These are phyloP conservation scores for Chaetomidium leptoderma DNA, from an alignment of 495 filamentous ascomycete genomes.

Conservation along the genomic window DNA sequence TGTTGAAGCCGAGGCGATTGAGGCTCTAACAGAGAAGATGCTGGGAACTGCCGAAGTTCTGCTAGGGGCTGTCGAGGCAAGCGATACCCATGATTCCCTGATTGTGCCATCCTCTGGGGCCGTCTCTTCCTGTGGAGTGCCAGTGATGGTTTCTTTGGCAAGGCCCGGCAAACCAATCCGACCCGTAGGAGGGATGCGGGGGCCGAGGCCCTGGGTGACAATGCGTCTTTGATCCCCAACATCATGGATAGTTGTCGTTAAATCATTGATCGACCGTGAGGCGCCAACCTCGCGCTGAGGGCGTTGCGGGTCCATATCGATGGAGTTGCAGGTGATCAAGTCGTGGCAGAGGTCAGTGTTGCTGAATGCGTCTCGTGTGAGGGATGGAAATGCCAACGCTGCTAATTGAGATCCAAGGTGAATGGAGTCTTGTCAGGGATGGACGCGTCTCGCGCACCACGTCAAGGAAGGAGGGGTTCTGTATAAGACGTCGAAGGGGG, in stretches of 20 bases:
- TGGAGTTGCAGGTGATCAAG: neutral
- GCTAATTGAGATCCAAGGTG: neutral
- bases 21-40: conserved; percentile 23
- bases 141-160: neutral
- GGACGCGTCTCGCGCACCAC: neutral
- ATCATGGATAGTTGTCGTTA: neutral
- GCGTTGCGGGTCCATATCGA: neutral
- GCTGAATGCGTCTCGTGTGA: neutral
- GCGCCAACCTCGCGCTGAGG: neutral
- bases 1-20: conserved; percentile 16
- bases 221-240: neutral
- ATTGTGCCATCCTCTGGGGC: neutral
- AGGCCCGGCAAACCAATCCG: neutral
- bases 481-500: neutral
- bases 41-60: conserved; percentile 23
- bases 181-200: neutral
- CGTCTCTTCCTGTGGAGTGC: neutral
- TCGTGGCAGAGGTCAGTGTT: neutral
- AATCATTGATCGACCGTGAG: neutral
- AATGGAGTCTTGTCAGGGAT: neutral
- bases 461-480: neutral
- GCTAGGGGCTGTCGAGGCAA: conserved; percentile 17
- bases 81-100: conserved; percentile 19
- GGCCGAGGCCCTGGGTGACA: neutral
- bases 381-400: neutral